These are phyloP conservation scores for Agrocybe pediades DNA, from an alignment of 768 basidiomycete species.

Conservation along the genomic window DNA sequence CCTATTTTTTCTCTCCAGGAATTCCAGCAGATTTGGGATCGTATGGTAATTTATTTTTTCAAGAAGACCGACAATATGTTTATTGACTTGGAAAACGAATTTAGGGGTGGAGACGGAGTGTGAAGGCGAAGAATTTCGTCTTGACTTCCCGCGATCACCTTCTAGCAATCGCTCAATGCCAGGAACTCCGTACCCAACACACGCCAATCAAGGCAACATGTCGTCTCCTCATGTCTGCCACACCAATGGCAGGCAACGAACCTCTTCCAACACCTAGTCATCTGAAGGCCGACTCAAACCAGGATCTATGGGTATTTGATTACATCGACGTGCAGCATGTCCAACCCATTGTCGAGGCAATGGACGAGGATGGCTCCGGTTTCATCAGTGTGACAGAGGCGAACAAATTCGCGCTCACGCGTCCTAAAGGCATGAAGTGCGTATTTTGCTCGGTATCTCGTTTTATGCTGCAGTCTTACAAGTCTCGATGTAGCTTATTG, in stretches of 20 bases:
- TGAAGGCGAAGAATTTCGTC: constrained; percentile 14
- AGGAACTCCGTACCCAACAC: neutral
- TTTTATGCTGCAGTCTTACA: neutral
- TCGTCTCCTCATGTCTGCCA: neutral
- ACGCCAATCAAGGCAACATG: too few species aligned
- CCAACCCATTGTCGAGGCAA: constrained; percentile 26
- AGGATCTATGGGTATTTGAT: constrained; percentile 23
- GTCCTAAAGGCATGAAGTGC: constrained; percentile 24
- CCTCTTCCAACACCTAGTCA: neutral
- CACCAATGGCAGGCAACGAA: neutral
- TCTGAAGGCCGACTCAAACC: neutral
- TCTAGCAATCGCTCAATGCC: neutral
- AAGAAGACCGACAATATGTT: neutral
- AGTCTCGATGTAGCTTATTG: constrained; percentile 17
- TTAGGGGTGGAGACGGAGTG: constrained; percentile 7
- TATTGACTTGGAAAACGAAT: too few species aligned
- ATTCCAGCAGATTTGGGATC: constrained; percentile 8
- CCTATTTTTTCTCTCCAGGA: neutral
- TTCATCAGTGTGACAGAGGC: constrained; percentile 30
- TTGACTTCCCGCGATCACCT: constrained; percentile 11
- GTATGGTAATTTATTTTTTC: constrained; percentile 2
- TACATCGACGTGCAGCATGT: constrained; percentile 27
- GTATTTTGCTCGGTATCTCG: neutral
- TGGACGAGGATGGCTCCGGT: constrained; percentile 29
- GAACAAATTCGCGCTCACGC: constrained; percentile 23